Base-by-base conservation (phyloP, 768 basidiomycete species). In the Pisolithus sp. region DNA sequence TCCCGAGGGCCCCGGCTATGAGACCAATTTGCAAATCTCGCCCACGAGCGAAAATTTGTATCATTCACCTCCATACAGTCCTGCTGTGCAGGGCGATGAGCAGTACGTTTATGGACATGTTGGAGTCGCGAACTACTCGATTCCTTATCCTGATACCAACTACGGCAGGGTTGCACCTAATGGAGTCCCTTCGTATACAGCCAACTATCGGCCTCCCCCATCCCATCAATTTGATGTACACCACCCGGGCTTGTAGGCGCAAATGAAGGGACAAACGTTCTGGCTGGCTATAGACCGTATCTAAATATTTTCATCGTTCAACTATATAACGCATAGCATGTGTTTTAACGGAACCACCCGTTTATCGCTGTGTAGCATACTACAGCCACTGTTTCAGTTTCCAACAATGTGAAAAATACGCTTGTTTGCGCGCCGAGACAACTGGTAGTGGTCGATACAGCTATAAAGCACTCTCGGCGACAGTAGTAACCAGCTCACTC, bases 1-100 rank as follows among this genome's bases (percentile, higher is more conserved):
- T 26, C 30, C 48, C 37, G 62, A 65, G 8, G 46, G 53, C 48
- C 3, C 46, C 17, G 36, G 31, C 43, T 49, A 46, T 9, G 47
- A 45, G 34, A 18, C 48, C 12, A 53, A 57, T 45, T 45, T 23
- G 26, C 38, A 4, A 30, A 38, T 46, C 12, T 44, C 52, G 44
- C 17, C 28, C 6, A 18, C 56, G 49, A n/a, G 24, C 9, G 43
- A 45, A 8, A 15, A 17, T 18, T 47, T 34, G 2, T 46, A 31
- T 47, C 46, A n/a, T 13, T 47, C 46, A 30, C 31, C 21, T 46
- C 31, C 41, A 44, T 36, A 48, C 20, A 20, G 31, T 20, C 18
- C 12, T 24, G 23, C 47, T 24, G 36, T 37, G 36, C 38, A 30
- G 26, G 49, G 39, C 37, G 15, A 30, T 30, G 49, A 41, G 9